A percentile compares a stretch with the other conserved stretches of the same genome.
phyloP scores from a whole-genome alignment of 1,284 basidiomycete genomes.

The Cystobasidiaceae sp. region DNA sequence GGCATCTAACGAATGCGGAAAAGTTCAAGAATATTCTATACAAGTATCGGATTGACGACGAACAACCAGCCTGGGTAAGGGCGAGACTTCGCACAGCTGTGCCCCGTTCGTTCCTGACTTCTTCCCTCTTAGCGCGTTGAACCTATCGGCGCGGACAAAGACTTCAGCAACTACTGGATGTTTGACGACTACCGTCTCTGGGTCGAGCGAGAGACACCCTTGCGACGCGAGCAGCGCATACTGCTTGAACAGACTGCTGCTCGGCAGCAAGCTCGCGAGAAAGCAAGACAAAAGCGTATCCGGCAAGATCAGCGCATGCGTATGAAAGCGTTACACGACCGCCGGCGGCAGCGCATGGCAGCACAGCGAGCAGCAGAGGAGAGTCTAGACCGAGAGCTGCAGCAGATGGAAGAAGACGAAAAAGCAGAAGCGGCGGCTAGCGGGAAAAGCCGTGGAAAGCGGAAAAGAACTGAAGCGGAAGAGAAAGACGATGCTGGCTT shows the following conservation, averaged over 20 bases:
- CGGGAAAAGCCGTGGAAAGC: too few relatives aligned
- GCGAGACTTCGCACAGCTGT: background rate
- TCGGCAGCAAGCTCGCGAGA: background rate
- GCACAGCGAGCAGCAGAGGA: background rate
- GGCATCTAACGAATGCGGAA: conserved; percentile 53
- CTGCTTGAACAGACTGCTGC: conserved; percentile 5
- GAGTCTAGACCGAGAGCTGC: background rate
- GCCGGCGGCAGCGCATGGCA: conserved; percentile 6
- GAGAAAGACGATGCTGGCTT: conserved; percentile 1
- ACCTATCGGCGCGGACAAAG: conserved; percentile 77
- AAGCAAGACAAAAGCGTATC: conserved; percentile 12
- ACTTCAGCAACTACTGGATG: conserved; percentile 78
- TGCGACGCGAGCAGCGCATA: background rate
- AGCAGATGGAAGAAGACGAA: background rate
- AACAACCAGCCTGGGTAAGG: conserved; percentile 51
- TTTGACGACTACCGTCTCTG: conserved; percentile 83
- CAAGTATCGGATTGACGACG: conserved; percentile 47
- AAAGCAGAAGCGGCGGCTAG: background rate
- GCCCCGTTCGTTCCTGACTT: background rate
- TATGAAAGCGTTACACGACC: conserved; percentile 10
- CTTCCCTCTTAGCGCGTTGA: conserved; percentile 61
- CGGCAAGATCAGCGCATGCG: conserved; percentile 16
- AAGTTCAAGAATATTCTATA: conserved; percentile 52
- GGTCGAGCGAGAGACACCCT: conserved; percentile 59
- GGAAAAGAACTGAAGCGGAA: background rate